Base-by-base conservation (phyloP, 768 basidiomycete species). In the Russula vinacea region DNA sequence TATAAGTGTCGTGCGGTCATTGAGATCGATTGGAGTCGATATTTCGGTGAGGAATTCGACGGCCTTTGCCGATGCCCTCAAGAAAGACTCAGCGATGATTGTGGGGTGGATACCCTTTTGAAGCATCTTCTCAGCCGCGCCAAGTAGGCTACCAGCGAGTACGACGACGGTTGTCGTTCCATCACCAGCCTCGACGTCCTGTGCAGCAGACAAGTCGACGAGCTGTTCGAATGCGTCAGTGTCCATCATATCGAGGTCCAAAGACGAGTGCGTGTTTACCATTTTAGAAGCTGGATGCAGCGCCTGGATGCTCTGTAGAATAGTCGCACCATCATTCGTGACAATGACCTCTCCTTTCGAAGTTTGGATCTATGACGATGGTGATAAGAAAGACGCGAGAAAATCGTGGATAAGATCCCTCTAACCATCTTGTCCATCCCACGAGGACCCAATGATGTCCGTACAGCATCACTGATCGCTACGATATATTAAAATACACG, bases 361-460 rank as follows among this genome's bases (percentile, higher is more conserved):
- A 7, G 94, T 97, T 85, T 94, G 93, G 73, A 98, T 98, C 96
- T 97, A 65, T 14, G 19, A n/a, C 4, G 40, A 64, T 24, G 11
- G 35, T 56, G 35, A 58, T 66, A 49, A 59, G 59, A 35, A 40
- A 32, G 32, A 64, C 24, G 32, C 51, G 50, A 40, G 24, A 26
- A 58, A 51, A 55, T 22, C 33, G n/a, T n/a, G 37, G 35, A 26
- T 56, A 45, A 35, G 49, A 37, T 19, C 22, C 22, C 22, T 60
- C 79, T 63, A 71, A 91, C 96, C 96, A 98, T 98, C 81, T 98
- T 98, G 79, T 98, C 96, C 96, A 99, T 99, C 67, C 96, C 96
- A 75, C 90, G 87, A 53, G 96, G 96, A 16, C 96, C 96, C 70
- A 99, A 77, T 49, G 95, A 98, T 51, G 96, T 98, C 70, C 96